Evolutionary conservation across 2,329 filamentous ascomycete species (phyloP).

Genomic region (Alternaria burnsii): DNA sequence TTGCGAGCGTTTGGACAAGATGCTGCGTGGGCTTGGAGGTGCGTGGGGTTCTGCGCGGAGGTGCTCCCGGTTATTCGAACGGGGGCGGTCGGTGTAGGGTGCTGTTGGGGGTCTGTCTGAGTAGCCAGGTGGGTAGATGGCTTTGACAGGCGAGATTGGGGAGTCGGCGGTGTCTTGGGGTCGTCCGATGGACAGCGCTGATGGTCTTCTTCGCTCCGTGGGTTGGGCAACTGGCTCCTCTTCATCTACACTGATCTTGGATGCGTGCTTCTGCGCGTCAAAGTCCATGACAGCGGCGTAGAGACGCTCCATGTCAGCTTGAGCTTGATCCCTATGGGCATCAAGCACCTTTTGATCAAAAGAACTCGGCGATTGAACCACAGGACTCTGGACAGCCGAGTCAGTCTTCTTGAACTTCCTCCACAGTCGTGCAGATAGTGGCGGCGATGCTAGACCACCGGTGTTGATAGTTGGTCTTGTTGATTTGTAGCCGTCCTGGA

Average conservation of each 20-base stretch:
- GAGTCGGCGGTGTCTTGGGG: constrained; percentile 36
- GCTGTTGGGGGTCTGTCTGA: constrained; percentile 29
- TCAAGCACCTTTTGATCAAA: constrained; percentile 82
- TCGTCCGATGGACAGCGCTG: constrained; percentile 42
- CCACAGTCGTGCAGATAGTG: constrained; percentile 45
- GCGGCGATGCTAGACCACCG: constrained; percentile 29
- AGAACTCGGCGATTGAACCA: constrained; percentile 67
- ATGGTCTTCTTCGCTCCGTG: constrained; percentile 31
- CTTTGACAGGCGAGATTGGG: constrained; percentile 54
- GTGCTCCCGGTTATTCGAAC: constrained; percentile 8
- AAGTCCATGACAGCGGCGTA: constrained; percentile 94
- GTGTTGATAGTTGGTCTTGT: constrained; percentile 35
- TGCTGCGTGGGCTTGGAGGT: constrained; percentile 45
- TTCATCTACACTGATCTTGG: constrained; percentile 40
- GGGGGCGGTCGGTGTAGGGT: constrained; percentile 17
- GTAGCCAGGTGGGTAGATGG: constrained; percentile 58
- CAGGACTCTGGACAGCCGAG: constrained; percentile 47
- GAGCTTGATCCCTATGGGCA: constrained; percentile 75
- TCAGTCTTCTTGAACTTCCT: constrained; percentile 46
- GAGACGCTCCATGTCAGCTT: constrained; percentile 86
- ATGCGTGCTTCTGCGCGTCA: constrained; percentile 64
- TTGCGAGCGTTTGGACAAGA: constrained; percentile 47
- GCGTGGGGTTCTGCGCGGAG: constrained; percentile 25
- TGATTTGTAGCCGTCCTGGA: constrained; percentile 57
- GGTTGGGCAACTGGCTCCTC: constrained; percentile 15